Evolutionary conservation across 208 protist species (phyloP), one percentile per base, ranked within the genome.

Genomic region (Phytomonas sp.): DNA sequence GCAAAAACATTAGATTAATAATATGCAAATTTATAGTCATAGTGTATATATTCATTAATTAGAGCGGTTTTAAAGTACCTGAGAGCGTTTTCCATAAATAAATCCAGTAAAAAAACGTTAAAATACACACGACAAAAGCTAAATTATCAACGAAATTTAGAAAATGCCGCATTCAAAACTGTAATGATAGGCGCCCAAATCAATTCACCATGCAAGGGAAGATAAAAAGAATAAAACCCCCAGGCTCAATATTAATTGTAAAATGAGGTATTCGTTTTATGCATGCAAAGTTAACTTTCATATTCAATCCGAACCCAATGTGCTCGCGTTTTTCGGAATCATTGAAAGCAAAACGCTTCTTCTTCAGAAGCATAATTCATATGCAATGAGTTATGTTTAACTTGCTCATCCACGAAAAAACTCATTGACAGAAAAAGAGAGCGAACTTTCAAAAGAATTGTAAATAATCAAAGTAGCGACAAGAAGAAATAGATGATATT

Each of bases 381-480:
- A 40, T 13, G 7, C 4, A 9, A 40, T 40, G 9, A 40, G 9
- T 9, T 40, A 9, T 9, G 9, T 40, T 40, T 4, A 9, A 40
- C 9, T 40, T 40, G 4, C 36, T 13, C 4, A 40, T 40, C 36
- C 9, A 37, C 30, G 20, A 33, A 37, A 7, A 34, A 40, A 33
- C 33, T n/a, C 33, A 15, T 30, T n/a, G 61, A 8, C 31, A 6
- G 28, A 67, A 67, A 68, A 56, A 68, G 5, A 34, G 62, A 37
- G n/a, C 43, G 26, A 61, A 26, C 3, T 28, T 9, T 26, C 17
- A 33, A 32, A 30, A n/a, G 13, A 32, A 64, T 36, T 29, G 56
- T 13, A 56, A 68, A 53, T 59, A 65, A 64, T 20, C 46, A 68
- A 64, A 69, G 62, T 13, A 74, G 67, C 17, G 32, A 64, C 33